A percentile compares a stretch with the other conserved stretches of the same genome.
phyloP scores from a whole-genome alignment of 1,139 yeast species.

The Kodamaea alishanica region DNA sequence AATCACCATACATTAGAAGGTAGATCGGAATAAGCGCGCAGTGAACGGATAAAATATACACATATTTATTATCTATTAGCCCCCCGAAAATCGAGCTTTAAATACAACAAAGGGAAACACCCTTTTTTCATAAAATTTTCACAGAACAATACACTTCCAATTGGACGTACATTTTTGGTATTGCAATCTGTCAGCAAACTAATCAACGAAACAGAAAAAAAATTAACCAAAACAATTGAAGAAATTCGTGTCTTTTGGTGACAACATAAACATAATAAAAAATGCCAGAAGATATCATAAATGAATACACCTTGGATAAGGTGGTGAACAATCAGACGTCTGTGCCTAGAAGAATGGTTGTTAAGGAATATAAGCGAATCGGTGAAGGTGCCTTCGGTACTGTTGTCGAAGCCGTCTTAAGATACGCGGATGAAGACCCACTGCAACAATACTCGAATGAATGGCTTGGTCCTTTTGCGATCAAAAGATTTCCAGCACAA shows the following conservation, averaged over 20 bases:
- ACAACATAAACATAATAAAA: constrained; percentile 1
- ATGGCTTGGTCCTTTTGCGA: constrained; percentile 80
- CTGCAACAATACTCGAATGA: constrained; percentile 11
- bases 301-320: constrained; percentile 42
- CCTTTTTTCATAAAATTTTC: too few relatives aligned
- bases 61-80: too few relatives aligned
- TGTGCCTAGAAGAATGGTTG: constrained; percentile 55
- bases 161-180: neutral
- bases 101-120: too few relatives aligned
- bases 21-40: too few relatives aligned
- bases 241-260: neutral
- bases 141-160: too few relatives aligned
- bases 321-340: constrained; percentile 61
- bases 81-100: too few relatives aligned
- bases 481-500: constrained; percentile 79
- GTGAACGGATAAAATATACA: too few relatives aligned
- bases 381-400: constrained; percentile 88
- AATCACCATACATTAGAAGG: too few relatives aligned
- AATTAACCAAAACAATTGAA: neutral
- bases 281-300: constrained; percentile 11
- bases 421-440: constrained; percentile 22
- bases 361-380: constrained; percentile 66
- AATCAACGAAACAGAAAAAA: neutral
- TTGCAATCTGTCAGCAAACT: neutral
- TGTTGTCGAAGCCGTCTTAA: constrained; percentile 68